Base-by-base conservation (phyloP, 176 grass and related monocot genomes). In the Puccinellia tenuiflora region DNA sequence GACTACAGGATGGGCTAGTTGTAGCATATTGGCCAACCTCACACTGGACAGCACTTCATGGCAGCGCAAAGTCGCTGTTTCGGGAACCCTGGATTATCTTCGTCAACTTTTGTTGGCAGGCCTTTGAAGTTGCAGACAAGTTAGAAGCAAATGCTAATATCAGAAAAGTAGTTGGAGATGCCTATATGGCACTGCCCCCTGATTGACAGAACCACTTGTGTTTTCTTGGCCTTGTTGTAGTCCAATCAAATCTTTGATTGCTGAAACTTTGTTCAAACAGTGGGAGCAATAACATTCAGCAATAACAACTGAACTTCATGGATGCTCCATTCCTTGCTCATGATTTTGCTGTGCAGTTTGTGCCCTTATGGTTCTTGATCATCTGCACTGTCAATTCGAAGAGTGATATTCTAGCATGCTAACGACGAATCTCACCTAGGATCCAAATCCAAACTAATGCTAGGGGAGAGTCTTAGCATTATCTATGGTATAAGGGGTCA, bases 1-100 rank as follows among this genome's bases (percentile, higher is more conserved):
- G 16, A 47, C 47, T 73, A 67, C 84, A 90, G 88, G 88, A 83
- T 86, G 79, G 84, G 84, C 66, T 90, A 90, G 29, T 74, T 74
- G 47, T 56, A 67, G 85, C 53, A 52, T 65, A 37, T 21, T 78
- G 53, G 20, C 9, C 15, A 78, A 35, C 21, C 28, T 39, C 18
- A 64, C 42, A 29, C 55, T 0, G 3, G 73, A 65, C 15, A 77
- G 16, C 40, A 72, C 76, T 11, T 2, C 37, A 21, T 54, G 34
- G 42, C 53, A 78, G 5, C 17, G 10, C 26, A 34, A 1, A 46
- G 26, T 47, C 5, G 12, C 43, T 18, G 8, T 11, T 30, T 46
- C 9, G 56, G 26, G 67, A 72, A 25, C 25, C 43, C 24, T 61
- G 11, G 45, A 47, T 16, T 16, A 47, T 47, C 45, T 15, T 5